phyloP scores from a whole-genome alignment of 1,139 yeast genomes.

The Kodamaea alishanica region DNA sequence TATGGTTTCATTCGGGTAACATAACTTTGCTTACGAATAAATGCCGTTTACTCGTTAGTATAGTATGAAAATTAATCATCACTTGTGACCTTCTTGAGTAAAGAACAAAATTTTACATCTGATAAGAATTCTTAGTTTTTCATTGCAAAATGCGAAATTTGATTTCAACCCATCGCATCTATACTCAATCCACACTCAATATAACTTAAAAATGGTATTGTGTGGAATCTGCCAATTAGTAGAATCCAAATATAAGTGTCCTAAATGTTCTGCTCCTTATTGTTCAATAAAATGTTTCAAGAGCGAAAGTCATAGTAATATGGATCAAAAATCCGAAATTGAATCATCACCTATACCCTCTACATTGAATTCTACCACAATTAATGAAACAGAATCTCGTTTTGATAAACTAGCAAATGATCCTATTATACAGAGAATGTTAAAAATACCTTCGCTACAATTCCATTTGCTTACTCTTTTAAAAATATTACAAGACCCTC shows the following conservation, averaged over 20 bases:
- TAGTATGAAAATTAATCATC: too few relatives aligned
- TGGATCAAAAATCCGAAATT: slow-evolving; percentile 1
- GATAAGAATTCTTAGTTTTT: too few relatives aligned
- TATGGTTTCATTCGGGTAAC: too few relatives aligned
- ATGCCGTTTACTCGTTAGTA: too few relatives aligned
- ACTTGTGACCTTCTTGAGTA: too few relatives aligned
- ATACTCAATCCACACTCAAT: background rate
- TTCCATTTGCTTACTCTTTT: slow-evolving; percentile 49
- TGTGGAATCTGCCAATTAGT: slow-evolving; percentile 46
- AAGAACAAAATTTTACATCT: too few relatives aligned
- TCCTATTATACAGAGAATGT: slow-evolving; percentile 36
- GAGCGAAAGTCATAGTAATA: slow-evolving; percentile 38
- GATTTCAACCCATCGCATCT: background rate
- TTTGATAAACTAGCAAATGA: slow-evolving; percentile 29
- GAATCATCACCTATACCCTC: slow-evolving; percentile 4
- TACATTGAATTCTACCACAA: slow-evolving; percentile 1
- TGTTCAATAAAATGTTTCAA: slow-evolving; percentile 63
- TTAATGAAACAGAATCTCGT: slow-evolving; percentile 8
- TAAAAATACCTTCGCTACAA: slow-evolving; percentile 49
- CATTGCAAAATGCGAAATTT: too few relatives aligned
- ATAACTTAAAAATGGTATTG: slow-evolving; percentile 1
- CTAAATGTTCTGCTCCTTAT: slow-evolving; percentile 44
- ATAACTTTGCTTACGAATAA: too few relatives aligned
- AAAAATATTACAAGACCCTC: slow-evolving; percentile 44
- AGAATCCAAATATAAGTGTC: slow-evolving; percentile 58